Evolutionary conservation across 116 monocot species (phyloP).

Genomic region (Papilionanthe hybrid): DNA sequence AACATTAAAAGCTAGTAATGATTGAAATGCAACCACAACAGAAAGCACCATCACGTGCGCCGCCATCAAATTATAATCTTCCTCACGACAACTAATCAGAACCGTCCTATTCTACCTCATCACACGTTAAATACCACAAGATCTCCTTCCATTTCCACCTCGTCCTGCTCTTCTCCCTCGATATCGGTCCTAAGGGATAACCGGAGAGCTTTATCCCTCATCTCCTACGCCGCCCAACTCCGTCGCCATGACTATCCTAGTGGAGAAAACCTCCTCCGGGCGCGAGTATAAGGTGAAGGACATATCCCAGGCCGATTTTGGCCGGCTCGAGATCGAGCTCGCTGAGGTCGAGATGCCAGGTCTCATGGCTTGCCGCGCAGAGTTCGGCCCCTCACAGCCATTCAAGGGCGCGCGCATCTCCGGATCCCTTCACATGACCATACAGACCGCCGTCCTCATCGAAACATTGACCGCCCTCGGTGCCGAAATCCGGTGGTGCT

Average conservation of each 20-base stretch:
- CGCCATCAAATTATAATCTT: too few relatives aligned
- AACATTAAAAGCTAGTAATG: too few relatives aligned
- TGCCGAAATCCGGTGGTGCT: conserved; percentile 90
- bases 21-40: too few relatives aligned
- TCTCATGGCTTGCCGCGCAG: conserved; percentile 74
- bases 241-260: conserved; percentile 47
- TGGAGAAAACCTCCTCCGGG: conserved; percentile 80
- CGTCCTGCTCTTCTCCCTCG: background rate
- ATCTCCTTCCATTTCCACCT: background rate
- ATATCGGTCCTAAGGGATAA: background rate
- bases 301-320: conserved; percentile 93
- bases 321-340: conserved; percentile 91
- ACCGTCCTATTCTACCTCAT: background rate
- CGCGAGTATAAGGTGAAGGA: conserved; percentile 98
- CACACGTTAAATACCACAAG: background rate
- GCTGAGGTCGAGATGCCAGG: conserved; percentile 97
- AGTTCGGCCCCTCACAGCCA: conserved; percentile 80
- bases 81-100: background rate
- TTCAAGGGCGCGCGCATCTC: conserved; percentile 77
- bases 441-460: conserved; percentile 95
- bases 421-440: conserved; percentile 93
- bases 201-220: background rate
- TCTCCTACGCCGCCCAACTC: background rate
- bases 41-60: too few relatives aligned
- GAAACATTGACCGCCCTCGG: conserved; percentile 83